Base-by-base conservation (phyloP, 768 basidiomycete genomes). In the Rubroboletus pulcherrimus region DNA sequence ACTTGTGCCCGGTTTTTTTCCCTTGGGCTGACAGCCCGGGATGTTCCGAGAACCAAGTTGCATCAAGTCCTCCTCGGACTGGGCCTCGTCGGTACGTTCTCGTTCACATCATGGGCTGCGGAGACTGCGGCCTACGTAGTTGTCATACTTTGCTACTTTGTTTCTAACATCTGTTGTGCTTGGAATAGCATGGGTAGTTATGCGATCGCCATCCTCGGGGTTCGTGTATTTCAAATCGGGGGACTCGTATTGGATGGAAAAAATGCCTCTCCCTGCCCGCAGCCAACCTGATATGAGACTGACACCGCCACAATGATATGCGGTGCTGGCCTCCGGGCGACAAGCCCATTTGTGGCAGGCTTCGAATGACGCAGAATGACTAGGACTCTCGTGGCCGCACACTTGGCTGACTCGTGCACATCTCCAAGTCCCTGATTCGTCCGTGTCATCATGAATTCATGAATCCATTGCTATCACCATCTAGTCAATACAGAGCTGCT, bases 71-170 rank as follows among this genome's bases (percentile, higher is more conserved):
- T 45, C 49, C 54, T 14, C 24, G 46, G 41, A 31, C 37, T 37
- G 50, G 31, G 2, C 15, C 14, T 29, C 47, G 26, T 26, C 49
- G 12, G 40, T 38, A 21, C 31, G 30, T 52, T 17, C 24, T 53
- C 51, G n/a, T 49, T 34, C 57, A 47, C 61, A 61, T 57, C n/a
- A n/a, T n/a, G n/a, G 4, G 57, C 45, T 40, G 53, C 40, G 40
- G 59, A 60, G 35, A 46, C 54, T 5, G 48, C 57, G 21, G 56
- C 57, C 46, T 60, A 56, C 33, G 48, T 58, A 24, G 40, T 53
- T 26, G 21, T 63, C 8, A 57, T 51, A 19, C 49, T 56, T 38
- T 65, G 63, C 8, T 68, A 17, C 61, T 66, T 51, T 64, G 65
- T 56, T 54, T 60, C 5, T 59, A 52, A 53, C 7, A 0, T 21